phyloP scores from a whole-genome alignment of 106 monocot genomes.

The Dioscorea dumetorum region DNA sequence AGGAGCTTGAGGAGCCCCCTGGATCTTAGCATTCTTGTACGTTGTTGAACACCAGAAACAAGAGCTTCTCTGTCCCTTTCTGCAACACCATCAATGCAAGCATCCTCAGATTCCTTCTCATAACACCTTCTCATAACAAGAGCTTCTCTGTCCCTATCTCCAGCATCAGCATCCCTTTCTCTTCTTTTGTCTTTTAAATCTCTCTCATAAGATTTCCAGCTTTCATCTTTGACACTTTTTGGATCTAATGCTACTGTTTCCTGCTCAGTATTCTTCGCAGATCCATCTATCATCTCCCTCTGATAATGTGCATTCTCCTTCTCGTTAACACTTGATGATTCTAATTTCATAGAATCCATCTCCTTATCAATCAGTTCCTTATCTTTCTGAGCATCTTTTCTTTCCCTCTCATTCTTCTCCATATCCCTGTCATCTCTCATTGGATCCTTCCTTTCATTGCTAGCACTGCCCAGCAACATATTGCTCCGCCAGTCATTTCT shows the following conservation, averaged over 20 bases:
- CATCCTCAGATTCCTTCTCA: constrained; percentile 68
- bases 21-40: constrained; percentile 55
- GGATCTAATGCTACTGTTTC: constrained; percentile 29
- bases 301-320: constrained; percentile 35
- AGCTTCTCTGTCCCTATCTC: no score
- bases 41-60: constrained; percentile 53
- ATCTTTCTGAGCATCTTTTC: constrained; percentile 48
- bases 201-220: constrained; percentile 42
- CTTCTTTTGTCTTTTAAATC: constrained; percentile 62
- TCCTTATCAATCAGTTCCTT: constrained; percentile 51
- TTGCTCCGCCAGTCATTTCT: constrained; percentile 44
- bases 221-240: constrained; percentile 54
- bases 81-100: constrained; percentile 26
- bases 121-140: constrained; percentile 30
- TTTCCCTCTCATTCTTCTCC: constrained; percentile 59
- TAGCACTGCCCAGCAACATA: constrained; percentile 19
- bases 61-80: constrained; percentile 73
- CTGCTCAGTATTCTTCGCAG: constrained; percentile 37
- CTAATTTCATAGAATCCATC: constrained; percentile 40
- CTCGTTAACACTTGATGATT: constrained; percentile 28
- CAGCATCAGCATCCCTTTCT: constrained; percentile 52
- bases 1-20: constrained; percentile 43
- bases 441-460: constrained; percentile 36
- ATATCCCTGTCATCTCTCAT: constrained; percentile 49
- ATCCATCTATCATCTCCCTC: constrained; percentile 34